Evolutionary conservation across 148 eudicot genomes (phyloP).

Genomic region (Camellia sinensis): DNA sequence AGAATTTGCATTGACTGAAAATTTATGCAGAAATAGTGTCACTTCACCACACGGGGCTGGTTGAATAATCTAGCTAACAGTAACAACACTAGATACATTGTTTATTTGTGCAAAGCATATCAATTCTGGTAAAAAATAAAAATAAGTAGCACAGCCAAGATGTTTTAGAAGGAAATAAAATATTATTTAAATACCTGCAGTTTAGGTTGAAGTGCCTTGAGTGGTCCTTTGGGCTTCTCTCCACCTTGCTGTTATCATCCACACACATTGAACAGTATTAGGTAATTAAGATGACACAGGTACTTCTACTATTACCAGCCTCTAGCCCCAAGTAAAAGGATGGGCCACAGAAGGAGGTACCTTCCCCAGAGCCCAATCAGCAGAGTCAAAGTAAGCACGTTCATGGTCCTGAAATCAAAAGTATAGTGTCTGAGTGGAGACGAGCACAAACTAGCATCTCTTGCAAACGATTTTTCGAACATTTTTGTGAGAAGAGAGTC

Average conservation of each 20-base stretch:
- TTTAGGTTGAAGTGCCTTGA: slow-evolving; percentile 94
- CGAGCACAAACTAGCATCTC: not conserved
- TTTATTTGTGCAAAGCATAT: not conserved
- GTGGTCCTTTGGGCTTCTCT: slow-evolving; percentile 93
- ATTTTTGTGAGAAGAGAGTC: not conserved
- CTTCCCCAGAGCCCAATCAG: slow-evolving; percentile 99
- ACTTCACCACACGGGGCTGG: not conserved
- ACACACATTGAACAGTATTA: slow-evolving; percentile 9
- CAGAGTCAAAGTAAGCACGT: slow-evolving; percentile 96
- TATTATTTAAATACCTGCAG: slow-evolving; percentile 52
- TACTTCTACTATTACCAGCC: not conserved
- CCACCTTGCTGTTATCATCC: slow-evolving; percentile 71
- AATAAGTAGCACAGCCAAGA: not conserved
- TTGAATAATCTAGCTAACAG: not conserved
- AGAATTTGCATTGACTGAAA: slow-evolving; percentile 1
- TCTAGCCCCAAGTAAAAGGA: slow-evolving; percentile 1
- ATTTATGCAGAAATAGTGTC: not conserved
- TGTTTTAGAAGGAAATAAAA: not conserved
- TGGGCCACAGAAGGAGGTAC: slow-evolving; percentile 29
- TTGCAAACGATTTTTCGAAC: not conserved
- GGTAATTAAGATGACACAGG: not conserved
- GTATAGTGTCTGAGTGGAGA: slow-evolving; percentile 7
- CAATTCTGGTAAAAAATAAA: too few species aligned
- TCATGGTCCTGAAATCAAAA: slow-evolving; percentile 77
- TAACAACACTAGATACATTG: not conserved